phyloP scores from a whole-genome alignment of 805 yeast species.

The Barnettozyma californica region DNA sequence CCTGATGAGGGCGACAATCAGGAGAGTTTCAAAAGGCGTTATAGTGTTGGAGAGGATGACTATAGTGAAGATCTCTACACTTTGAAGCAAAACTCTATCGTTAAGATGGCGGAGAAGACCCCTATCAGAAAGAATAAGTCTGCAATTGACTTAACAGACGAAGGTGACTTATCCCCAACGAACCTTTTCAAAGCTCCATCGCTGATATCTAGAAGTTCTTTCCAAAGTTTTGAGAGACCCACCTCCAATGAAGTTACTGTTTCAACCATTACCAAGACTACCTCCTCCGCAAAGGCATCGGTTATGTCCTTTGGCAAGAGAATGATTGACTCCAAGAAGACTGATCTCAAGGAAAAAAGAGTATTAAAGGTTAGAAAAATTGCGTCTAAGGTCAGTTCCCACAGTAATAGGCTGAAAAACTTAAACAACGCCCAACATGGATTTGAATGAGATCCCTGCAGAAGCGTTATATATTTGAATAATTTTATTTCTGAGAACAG shows the following conservation, averaged over 20 bases:
- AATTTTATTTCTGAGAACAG: too few relatives aligned
- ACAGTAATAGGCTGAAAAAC: slow-evolving; percentile 6
- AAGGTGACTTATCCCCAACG: slow-evolving; percentile 19
- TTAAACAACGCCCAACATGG: slow-evolving; percentile 5
- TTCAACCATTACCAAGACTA: slow-evolving; percentile 48
- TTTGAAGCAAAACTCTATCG: slow-evolving; percentile 39
- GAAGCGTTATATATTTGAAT: too few relatives aligned
- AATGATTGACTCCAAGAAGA: slow-evolving; percentile 7
- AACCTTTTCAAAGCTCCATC: slow-evolving; percentile 33
- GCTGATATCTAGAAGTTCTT: slow-evolving; percentile 36
- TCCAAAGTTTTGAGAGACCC: slow-evolving; percentile 27
- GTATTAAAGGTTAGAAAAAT: slow-evolving; percentile 23
- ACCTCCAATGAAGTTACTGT: slow-evolving; percentile 43
- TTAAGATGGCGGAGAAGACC: slow-evolving; percentile 29
- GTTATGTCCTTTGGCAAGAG: slow-evolving; percentile 47
- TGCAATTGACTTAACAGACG: slow-evolving; percentile 16
- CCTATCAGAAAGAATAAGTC: slow-evolving; percentile 15
- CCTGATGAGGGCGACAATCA: slow-evolving; percentile 21
- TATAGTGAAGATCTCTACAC: slow-evolving; percentile 40
- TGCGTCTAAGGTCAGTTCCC: slow-evolving; percentile 1
- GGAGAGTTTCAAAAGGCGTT: slow-evolving; percentile 22
- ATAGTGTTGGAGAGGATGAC: slow-evolving; percentile 24
- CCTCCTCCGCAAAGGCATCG: slow-evolving; percentile 51
- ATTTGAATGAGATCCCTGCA: too few relatives aligned
- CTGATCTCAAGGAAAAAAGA: slow-evolving; percentile 16